A percentile compares a stretch with the other conserved stretches of the same genome.
These are phyloP conservation scores for Fusarium coicis DNA, from an alignment of 2,329 filamentous ascomycete species.

Conservation along the genomic window DNA sequence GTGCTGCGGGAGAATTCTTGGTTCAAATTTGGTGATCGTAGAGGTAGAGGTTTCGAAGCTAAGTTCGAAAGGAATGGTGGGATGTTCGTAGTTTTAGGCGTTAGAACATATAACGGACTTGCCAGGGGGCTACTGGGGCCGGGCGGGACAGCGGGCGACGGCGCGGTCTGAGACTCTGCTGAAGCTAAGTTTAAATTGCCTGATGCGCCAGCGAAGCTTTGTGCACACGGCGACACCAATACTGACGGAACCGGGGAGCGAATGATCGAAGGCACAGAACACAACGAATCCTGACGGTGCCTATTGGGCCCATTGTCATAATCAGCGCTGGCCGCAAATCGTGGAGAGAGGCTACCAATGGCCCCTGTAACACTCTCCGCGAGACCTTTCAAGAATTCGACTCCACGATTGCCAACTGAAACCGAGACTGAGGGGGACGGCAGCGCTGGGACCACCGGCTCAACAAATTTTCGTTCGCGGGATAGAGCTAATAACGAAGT, in stretches of 20 bases:
- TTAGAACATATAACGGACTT: constrained; percentile 42
- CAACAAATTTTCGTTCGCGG: constrained; percentile 15
- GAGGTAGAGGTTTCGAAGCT: constrained; percentile 19
- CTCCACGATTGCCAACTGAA: constrained; percentile 35
- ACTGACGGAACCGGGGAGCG: constrained; percentile 19
- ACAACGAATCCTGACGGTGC: constrained; percentile 29
- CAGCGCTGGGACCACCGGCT: constrained; percentile 5
- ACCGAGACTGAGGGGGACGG: constrained; percentile 25
- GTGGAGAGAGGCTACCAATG: constrained; percentile 37
- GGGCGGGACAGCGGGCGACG: constrained; percentile 40
- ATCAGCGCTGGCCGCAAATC: constrained; percentile 28
- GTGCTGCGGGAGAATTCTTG: constrained; percentile 26
- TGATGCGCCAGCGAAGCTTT: constrained; percentile 20
- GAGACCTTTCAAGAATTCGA: constrained; percentile 30
- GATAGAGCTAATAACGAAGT: constrained; percentile 24
- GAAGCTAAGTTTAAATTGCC: constrained; percentile 37
- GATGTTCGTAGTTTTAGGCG: constrained; percentile 45
- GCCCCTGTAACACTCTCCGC: constrained; percentile 34
- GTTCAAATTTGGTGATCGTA: constrained; percentile 18
- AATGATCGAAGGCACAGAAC: constrained; percentile 21
- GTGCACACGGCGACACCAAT: constrained; percentile 32
- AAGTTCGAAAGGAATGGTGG: constrained; percentile 30
- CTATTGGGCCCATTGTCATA: constrained; percentile 19
- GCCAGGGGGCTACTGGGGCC: constrained; percentile 36
- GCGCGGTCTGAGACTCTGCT: constrained; percentile 22